Percentiles rank a stretch among this genome's conserved stretches.
Evolutionary conservation across 176 grass and related monocot species (phyloP).

Genomic region (Carex cristatella): DNA sequence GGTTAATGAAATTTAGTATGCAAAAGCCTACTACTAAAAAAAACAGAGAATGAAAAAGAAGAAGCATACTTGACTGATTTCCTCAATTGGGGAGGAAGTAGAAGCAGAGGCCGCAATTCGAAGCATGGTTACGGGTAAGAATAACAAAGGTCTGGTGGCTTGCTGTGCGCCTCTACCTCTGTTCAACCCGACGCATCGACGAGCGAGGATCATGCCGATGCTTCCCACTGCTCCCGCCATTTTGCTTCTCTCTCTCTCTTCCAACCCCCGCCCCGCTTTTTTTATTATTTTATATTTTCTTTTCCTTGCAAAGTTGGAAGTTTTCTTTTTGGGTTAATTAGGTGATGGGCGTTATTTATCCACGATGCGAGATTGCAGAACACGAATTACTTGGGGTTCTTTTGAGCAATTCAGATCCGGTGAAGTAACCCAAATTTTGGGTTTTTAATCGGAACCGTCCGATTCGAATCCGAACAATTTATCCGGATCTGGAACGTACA

Average conservation of each 20-base stretch:
- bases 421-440: no score
- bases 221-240: constrained; percentile 24
- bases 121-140: neutral
- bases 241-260: neutral
- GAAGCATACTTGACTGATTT: constrained; percentile 1
- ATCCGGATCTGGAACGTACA: no score
- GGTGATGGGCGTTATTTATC: neutral
- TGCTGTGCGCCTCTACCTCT: neutral
- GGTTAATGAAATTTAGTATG: no score
- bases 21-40: no score
- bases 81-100: neutral
- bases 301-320: neutral
- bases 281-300: neutral
- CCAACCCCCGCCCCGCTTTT: no score
- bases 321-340: neutral
- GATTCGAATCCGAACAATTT: no score
- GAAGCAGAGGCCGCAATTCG: neutral
- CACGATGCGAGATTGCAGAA: neutral
- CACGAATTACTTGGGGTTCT: neutral
- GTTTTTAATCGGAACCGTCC: no score
- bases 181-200: neutral
- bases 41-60: neutral
- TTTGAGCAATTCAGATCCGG: no score
- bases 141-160: neutral
- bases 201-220: neutral